Evolutionary conservation across 2,329 filamentous ascomycete genomes (phyloP).

Genomic region (Trichoderma koningii): DNA sequence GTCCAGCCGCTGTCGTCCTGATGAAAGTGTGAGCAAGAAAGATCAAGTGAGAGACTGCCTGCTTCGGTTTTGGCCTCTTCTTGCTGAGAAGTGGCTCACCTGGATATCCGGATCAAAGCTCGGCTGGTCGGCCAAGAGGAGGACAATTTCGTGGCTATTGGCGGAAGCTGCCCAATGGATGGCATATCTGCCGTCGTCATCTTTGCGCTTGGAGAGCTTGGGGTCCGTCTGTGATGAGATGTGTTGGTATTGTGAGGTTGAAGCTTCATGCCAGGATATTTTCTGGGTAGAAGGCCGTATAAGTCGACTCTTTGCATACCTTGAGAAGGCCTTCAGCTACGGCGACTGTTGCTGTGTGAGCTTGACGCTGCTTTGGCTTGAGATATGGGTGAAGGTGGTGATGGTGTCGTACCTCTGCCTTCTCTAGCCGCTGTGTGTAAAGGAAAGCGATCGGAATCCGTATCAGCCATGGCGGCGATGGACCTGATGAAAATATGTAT

Average conservation of each 20-base stretch:
- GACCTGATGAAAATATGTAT: not conserved
- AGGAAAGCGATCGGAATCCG: constrained; percentile 65
- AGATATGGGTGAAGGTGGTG: not conserved
- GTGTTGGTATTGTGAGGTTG: not conserved
- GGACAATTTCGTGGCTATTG: constrained; percentile 74
- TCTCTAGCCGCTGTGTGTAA: constrained; percentile 87
- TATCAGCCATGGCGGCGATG: constrained; percentile 36
- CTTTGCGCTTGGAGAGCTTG: constrained; percentile 69
- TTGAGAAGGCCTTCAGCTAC: constrained; percentile 65
- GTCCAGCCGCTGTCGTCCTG: constrained; percentile 81
- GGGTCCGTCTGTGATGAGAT: constrained; percentile 65
- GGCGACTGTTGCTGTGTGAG: constrained; percentile 51
- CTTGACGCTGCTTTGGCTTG: not conserved
- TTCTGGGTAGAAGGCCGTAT: not conserved
- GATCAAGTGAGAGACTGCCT: no score
- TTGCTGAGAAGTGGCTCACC: constrained; percentile 47
- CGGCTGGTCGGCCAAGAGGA: constrained; percentile 68
- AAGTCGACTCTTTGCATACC: constrained; percentile 22
- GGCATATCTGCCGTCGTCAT: constrained; percentile 85
- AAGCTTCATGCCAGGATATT: not conserved
- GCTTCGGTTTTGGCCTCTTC: no score
- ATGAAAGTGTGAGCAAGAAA: not conserved
- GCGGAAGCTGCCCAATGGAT: constrained; percentile 93
- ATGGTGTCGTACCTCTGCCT: constrained; percentile 67
- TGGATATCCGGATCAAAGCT: constrained; percentile 83